Conservation (phyloP, 75 land plant genomes). For the Picea sitchensis region DNA sequence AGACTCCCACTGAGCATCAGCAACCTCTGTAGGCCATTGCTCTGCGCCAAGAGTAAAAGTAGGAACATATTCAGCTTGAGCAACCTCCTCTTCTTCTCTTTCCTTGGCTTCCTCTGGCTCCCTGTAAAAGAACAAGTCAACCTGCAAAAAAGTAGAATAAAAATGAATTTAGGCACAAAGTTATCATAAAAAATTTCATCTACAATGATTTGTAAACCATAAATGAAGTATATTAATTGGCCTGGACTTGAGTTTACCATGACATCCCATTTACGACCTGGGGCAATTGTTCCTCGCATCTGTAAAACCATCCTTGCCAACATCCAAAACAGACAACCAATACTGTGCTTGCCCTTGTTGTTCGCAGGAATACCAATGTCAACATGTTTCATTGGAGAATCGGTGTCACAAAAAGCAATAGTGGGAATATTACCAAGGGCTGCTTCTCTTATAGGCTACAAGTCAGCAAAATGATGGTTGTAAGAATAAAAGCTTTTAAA, state of each 20-base stretch:
- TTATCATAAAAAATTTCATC: too few species aligned
- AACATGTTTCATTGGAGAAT: conserved; percentile 84
- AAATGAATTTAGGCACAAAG: conserved; percentile 2
- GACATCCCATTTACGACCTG: conserved; percentile 80
- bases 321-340: conserved; percentile 84
- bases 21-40: conserved; percentile 23
- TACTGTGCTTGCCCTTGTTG: conserved; percentile 85
- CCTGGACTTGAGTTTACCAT: conserved; percentile 46
- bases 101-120: conserved; percentile 88
- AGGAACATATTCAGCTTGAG: conserved; percentile 14
- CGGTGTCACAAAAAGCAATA: conserved; percentile 93
- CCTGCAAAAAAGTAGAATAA: conserved; percentile 27
- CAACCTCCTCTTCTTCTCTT: conserved; percentile 58
- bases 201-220: too few species aligned
- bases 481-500: neutral
- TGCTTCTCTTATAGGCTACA: conserved; percentile 76
- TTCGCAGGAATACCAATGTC: conserved; percentile 88
- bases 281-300: conserved; percentile 75
- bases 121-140: conserved; percentile 79
- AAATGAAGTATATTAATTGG: conserved; percentile 22
- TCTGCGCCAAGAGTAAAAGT: conserved; percentile 12
- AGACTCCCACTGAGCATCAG: conserved; percentile 14
- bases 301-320: conserved; percentile 86
- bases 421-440: conserved; percentile 83
- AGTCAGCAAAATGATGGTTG: neutral